Percentiles rank a stretch among this genome's conserved stretches.
phyloP scores from a whole-genome alignment of 1,139 yeast genomes.

The Insectozyma bohioensis region DNA sequence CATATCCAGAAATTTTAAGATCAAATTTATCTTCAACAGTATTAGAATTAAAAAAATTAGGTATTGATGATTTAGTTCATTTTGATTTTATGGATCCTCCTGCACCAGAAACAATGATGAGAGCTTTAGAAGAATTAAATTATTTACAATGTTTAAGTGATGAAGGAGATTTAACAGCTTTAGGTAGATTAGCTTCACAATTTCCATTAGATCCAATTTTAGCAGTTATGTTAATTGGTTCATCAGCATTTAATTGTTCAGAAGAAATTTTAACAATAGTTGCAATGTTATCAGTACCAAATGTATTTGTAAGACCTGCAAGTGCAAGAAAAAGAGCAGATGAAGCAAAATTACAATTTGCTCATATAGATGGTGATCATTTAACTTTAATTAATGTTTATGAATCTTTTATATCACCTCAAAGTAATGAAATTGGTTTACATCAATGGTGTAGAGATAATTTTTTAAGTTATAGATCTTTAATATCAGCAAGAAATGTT shows the following conservation, averaged over 20 bases:
- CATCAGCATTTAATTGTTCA: slow-evolving; percentile 83
- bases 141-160: slow-evolving; percentile 88
- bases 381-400: slow-evolving; percentile 85
- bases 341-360: slow-evolving; percentile 83
- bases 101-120: slow-evolving; percentile 99
- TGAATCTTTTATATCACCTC: slow-evolving; percentile 77
- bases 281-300: slow-evolving; percentile 89
- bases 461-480: slow-evolving; percentile 78
- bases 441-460: slow-evolving; percentile 92
- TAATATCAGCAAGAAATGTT: slow-evolving; percentile 81
- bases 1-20: slow-evolving; percentile 92
- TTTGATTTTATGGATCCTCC: slow-evolving; percentile 99
- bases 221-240: slow-evolving; percentile 88
- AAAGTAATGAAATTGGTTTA: slow-evolving; percentile 58
- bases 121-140: slow-evolving; percentile 93
- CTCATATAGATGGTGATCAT: slow-evolving; percentile 96
- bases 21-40: slow-evolving; percentile 91
- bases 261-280: slow-evolving; percentile 87
- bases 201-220: slow-evolving; percentile 96
- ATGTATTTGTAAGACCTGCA: slow-evolving; percentile 91
- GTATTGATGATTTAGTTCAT: slow-evolving; percentile 93
- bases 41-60: slow-evolving; percentile 86
- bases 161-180: slow-evolving; percentile 84
- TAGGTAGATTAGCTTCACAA: slow-evolving; percentile 87
- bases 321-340: slow-evolving; percentile 89